These are phyloP conservation scores for Candida maltosa DNA, from an alignment of 805 yeast species.

Conservation along the genomic window DNA sequence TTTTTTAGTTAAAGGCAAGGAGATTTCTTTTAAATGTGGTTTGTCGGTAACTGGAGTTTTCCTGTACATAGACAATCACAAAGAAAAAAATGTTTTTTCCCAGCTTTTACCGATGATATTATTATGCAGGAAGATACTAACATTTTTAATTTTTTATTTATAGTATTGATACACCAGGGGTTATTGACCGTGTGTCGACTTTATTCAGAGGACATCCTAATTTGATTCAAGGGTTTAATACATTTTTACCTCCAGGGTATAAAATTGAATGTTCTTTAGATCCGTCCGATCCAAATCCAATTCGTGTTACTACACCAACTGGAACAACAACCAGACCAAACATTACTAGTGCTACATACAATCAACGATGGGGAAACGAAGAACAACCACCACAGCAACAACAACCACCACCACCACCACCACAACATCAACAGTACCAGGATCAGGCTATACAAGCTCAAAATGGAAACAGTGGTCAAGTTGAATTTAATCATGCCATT, in stretches of 20 bases:
- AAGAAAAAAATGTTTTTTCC: background rate
- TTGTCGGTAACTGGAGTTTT: background rate
- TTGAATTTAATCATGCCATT: slow-evolving; percentile 96
- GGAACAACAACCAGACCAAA: slow-evolving; percentile 80
- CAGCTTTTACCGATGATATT: background rate
- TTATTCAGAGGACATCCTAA: slow-evolving; percentile 91
- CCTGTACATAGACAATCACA: background rate
- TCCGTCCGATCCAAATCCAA: slow-evolving; percentile 88
- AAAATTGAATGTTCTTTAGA: slow-evolving; percentile 86
- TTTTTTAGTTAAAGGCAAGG: no score
- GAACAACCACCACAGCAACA: slow-evolving; percentile 12
- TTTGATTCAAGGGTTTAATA: slow-evolving; percentile 94
- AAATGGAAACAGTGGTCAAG: slow-evolving; percentile 56
- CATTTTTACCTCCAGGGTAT: slow-evolving; percentile 96
- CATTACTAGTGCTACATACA: slow-evolving; percentile 23
- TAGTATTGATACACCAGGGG: slow-evolving; percentile 95
- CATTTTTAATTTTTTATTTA: slow-evolving; percentile 6
- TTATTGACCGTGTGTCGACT: slow-evolving; percentile 89
- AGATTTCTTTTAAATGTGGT: background rate
- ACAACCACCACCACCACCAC: slow-evolving; percentile 6
- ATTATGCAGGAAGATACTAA: slow-evolving; percentile 12
- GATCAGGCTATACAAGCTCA: slow-evolving; percentile 11
- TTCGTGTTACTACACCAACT: slow-evolving; percentile 91
- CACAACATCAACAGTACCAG: slow-evolving; percentile 12
- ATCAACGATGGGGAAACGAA: slow-evolving; percentile 26